Evolutionary conservation across 768 basidiomycete genomes (phyloP).

Genomic region (Rhizopogon roseolus): DNA sequence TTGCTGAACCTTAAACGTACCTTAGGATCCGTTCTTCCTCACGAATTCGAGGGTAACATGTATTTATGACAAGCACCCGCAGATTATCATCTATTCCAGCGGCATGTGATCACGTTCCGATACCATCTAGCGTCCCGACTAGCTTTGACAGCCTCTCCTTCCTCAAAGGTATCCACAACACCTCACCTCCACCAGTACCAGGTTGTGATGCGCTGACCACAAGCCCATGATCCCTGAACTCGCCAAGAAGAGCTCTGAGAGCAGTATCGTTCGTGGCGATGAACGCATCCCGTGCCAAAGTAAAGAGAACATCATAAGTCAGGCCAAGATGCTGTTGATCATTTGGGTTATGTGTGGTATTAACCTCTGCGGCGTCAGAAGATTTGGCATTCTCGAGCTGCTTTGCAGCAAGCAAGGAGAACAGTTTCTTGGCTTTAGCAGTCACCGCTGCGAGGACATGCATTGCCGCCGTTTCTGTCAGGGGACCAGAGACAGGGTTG

Average conservation of each 20-base stretch:
- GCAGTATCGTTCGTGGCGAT: constrained; percentile 87
- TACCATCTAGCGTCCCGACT: constrained; percentile 25
- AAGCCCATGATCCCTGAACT: constrained; percentile 88
- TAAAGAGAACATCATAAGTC: constrained; percentile 66
- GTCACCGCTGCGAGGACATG: constrained; percentile 88
- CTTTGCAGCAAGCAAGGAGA: constrained; percentile 59
- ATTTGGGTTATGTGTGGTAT: constrained; percentile 2
- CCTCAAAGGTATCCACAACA: constrained; percentile 84
- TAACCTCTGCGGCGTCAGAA: constrained; percentile 5
- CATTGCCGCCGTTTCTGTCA: constrained; percentile 73
- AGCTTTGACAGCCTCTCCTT: constrained; percentile 64
- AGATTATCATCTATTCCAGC: neutral
- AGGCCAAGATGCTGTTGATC: constrained; percentile 53
- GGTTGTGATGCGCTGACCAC: constrained; percentile 50
- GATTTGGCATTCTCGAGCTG: constrained; percentile 59
- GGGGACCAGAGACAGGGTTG: constrained; percentile 32
- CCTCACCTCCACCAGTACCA: constrained; percentile 46
- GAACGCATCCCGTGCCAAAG: constrained; percentile 73
- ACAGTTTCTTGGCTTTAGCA: constrained; percentile 80
- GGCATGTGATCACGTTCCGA: neutral
- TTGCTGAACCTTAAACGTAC: too few species aligned
- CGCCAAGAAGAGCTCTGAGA: constrained; percentile 74
- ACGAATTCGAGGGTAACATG: neutral
- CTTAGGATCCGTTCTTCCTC: neutral
- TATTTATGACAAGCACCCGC: neutral